Percentiles rank a stretch among this genome's conserved stretches.
These are phyloP conservation scores for Thermomucor indicae-seudaticae DNA, from an alignment of 371 early-diverging fungal genomes.

Conservation along the genomic window DNA sequence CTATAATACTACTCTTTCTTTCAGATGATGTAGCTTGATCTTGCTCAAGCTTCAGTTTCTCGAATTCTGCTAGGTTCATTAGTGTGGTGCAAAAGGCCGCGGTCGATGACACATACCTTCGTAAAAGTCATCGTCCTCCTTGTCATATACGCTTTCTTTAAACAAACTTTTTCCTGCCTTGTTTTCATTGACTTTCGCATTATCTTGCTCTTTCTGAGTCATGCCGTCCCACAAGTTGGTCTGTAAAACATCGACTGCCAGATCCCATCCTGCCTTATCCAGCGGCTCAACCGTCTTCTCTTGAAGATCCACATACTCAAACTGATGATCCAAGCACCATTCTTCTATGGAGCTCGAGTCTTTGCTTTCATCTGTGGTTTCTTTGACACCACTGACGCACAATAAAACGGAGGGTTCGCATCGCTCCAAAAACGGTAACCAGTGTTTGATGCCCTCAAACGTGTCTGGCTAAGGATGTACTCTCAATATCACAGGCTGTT, in stretches of 20 bases:
- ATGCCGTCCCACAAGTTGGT: conserved; percentile 75
- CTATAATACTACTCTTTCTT: background rate
- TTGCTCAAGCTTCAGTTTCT: conserved; percentile 6
- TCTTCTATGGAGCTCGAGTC: conserved; percentile 17
- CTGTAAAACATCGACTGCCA: conserved; percentile 59
- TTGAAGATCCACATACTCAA: conserved; percentile 63
- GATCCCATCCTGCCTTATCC: conserved; percentile 34
- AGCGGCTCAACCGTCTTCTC: conserved; percentile 21
- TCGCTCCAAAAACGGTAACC: conserved; percentile 52
- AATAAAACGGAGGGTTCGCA: conserved; percentile 56
- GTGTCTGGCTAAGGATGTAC: conserved; percentile 49
- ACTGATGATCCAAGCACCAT: conserved; percentile 60
- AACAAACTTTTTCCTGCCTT: conserved; percentile 5
- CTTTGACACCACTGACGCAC: conserved; percentile 42
- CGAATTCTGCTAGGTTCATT: conserved; percentile 3
- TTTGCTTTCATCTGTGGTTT: conserved; percentile 2
- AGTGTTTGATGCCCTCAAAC: conserved; percentile 50
- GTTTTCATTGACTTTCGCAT: conserved; percentile 6
- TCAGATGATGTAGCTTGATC: background rate
- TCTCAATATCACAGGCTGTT: background rate
- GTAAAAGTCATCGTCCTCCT: conserved; percentile 20
- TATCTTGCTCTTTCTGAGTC: conserved; percentile 25
- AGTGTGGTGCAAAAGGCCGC: no score
- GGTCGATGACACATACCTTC: conserved; percentile 5
- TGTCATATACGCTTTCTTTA: background rate